Evolutionary conservation across 2,329 filamentous ascomycete genomes (phyloP), one percentile per base, ranked within the genome.

Genomic region (Fusarium bulbicola): DNA sequence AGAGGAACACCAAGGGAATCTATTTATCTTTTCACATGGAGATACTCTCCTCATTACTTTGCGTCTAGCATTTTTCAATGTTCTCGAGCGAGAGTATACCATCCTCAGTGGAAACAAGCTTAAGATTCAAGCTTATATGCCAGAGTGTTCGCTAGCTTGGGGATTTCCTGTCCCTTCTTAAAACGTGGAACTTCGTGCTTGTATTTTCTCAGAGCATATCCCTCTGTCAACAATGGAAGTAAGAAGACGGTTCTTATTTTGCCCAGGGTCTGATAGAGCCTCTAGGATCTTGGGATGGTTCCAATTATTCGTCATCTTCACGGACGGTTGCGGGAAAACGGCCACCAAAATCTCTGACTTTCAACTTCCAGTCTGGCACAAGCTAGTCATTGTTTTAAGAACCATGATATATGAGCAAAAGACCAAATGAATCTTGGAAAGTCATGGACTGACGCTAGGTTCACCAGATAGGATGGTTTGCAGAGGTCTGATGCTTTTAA

Each of bases 361-460:
- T 7, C 10, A 18, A 9, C 5, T 49, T 12, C 16, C 10, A 18
- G 11, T 32, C 20, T 9, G 0, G 8, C 11, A 13, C 3, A 3
- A 32, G 9, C 15, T 13, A 11, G 7, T 12, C 9, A 1, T n/a
- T 47, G 14, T 21, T 30, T 0, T 8, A 47, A 28, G 18, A 21
- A 12, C 10, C 26, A 3, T 30, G 6, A 15, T 11, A 12, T 30
- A 26, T 5, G 26, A 32, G 28, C 15, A 36, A 14, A 24, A 24
- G n/a, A 8, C 13, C 13, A 21, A 8, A 15, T 21, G 3, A 7
- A 20, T 52, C 0, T 8, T 6, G 12, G 16, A 1, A 0, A 15
- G 4, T 8, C 3, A 20, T 20, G 8, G 30, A 36, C 13, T 8
- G 16, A 12, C 2, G 3, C 16, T 9, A 21, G 9, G 6, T 26